Evolutionary conservation across 2,329 filamentous ascomycete genomes (phyloP), one percentile per base, ranked within the genome.

Genomic region (Cercospora sojina): DNA sequence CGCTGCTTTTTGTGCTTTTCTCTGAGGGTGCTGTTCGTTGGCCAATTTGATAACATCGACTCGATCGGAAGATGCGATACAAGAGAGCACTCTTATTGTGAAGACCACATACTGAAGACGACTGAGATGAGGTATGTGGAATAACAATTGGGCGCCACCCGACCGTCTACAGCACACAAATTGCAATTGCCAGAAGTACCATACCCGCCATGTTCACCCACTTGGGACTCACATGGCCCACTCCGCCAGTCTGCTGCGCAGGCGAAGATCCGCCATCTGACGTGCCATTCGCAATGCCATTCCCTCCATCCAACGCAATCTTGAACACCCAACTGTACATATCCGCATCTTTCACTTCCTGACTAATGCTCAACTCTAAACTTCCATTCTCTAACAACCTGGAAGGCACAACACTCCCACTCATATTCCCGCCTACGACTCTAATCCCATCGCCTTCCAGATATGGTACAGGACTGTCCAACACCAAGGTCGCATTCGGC

Each of bases 381-480:
- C 75, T 73, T 4, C 75, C 72, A 71, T 77, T 70, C 57, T 67
- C 18, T 64, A 74, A 35, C 41, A 75, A 49, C 59, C 58, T 62
- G 18, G 69, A 70, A n/a, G 74, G 73, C 18, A 77, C 70, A 1
- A 76, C 71, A 8, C 67, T 72, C 2, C 74, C 74, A 56, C 66
- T 72, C 71, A 70, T 68, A 13, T 72, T 73, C 2, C 75, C 79
- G 7, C 80, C 81, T 2, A 84, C 74, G 29, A 85, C 77, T 7
- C 78, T 81, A 0, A 86, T 78, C 18, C 73, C 57, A 69, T 87
- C 85, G 0, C 83, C 83, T 1, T 77, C 63, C 6, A 85, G 57
- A 16, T 80, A 80, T 0, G 85, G 85, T 2, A 86, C 71, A 0
- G 81, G 80, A 32, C 79, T 80, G 35, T 79, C 71, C 5, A 86